These are phyloP conservation scores for Apocynum venetum DNA, from an alignment of 257 asterid species.

Conservation along the genomic window DNA sequence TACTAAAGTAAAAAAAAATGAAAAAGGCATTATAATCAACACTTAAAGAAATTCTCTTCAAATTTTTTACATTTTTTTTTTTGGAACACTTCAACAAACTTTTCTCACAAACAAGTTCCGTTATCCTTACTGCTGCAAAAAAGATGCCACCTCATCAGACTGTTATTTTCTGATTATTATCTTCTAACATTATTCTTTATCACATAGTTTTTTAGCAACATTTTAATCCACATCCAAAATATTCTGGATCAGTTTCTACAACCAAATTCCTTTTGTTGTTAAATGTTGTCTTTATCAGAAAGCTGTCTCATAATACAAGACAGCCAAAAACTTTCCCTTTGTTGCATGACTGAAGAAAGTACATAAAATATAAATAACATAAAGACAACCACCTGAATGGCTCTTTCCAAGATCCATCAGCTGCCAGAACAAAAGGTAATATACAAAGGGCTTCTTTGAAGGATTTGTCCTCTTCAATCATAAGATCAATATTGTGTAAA, in stretches of 20 bases:
- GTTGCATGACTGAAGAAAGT: neutral
- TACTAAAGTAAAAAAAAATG: neutral
- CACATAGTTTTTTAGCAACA: neutral
- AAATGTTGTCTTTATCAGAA: neutral
- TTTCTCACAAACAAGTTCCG: neutral
- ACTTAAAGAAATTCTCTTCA: neutral
- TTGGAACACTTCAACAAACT: neutral
- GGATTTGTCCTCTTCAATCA: constrained; percentile 65
- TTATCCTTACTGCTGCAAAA: neutral
- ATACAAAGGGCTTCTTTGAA: constrained; percentile 54
- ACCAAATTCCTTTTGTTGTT: neutral
- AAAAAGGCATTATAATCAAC: neutral
- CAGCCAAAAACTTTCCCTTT: neutral
- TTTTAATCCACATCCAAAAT: neutral
- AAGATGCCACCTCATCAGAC: neutral
- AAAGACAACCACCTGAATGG: constrained; percentile 62
- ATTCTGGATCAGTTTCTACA: neutral
- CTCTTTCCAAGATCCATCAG: constrained; percentile 79
- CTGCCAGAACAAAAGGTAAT: constrained; percentile 66
- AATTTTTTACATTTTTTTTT: neutral
- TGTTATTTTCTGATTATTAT: neutral
- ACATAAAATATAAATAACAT: neutral
- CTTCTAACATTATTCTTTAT: neutral
- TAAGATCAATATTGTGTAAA: constrained; percentile 49
- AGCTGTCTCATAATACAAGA: neutral